Evolutionary conservation across 495 filamentous ascomycete genomes (phyloP), one percentile per base, ranked within the genome.

Genomic region (Schizothecium vesticola): DNA sequence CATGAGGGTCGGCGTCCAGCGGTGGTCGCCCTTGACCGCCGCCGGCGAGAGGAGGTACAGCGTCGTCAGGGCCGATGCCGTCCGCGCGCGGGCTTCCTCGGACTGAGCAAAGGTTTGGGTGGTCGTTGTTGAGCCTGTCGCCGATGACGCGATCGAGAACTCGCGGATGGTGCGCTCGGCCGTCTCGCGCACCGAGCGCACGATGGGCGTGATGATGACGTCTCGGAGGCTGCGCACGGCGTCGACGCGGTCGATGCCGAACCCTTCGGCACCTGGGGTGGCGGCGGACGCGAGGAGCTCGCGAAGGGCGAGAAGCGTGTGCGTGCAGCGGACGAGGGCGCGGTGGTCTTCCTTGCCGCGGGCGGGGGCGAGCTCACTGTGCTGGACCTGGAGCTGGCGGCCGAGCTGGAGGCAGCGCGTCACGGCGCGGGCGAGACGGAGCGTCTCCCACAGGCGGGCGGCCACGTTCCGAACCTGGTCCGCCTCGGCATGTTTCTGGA

Each of bases 301-400:
- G 1, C 90, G 84, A 29, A 97, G 79, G 21, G 82, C 87, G 19
- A 96, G 74, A 16, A 97, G 78, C 8, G 91, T 94, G 76, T 91
- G 86, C 0, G 92, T 86, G 29, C 91, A 92, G 26, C 92, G 84
- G 56, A 96, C 87, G 74, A 97, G 83, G 5, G 90, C 91, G 28
- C 89, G 84, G 69, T 92, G 87, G 65, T 94, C 92, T 69, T 92
- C 91, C 67, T 85, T 87, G 31, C 76, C 67, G 73, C 73, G 26
- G 7, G 73, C 26, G 26, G 65, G 11, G 8, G 26, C 61, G 31
- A 86, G 61, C 78, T 86, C 72, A 84, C 81, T 71, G 89, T 86
- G 73, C 77, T 97, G 93, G 16, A 90, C 85, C 74, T 98, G 93
- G 23, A 99, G 84, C 80, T 97, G 94, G 29, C 94, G 82, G 0